Percentiles rank a stretch among this genome's conserved stretches.
Evolutionary conservation across 2,329 filamentous ascomycete genomes (phyloP).

Genomic region (Talaromyces sp.): DNA sequence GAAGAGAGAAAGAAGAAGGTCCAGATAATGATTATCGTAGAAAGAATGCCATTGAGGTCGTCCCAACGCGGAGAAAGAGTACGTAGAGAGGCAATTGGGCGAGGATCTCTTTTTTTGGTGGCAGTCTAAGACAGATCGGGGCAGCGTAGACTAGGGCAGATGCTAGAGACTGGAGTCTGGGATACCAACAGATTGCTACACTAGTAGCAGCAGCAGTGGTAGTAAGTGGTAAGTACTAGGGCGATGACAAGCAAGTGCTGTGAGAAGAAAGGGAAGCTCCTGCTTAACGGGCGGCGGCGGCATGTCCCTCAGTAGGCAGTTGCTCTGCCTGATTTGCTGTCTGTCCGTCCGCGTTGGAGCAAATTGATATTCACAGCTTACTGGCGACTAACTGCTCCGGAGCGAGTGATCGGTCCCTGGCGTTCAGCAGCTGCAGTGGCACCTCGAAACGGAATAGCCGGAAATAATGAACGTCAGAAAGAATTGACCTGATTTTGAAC

Average conservation of each 20-base stretch:
- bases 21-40: neutral
- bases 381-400: neutral
- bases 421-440: constrained; percentile 13
- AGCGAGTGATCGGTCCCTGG: constrained; percentile 6
- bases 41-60: constrained; percentile 13
- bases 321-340: neutral
- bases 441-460: constrained; percentile 14
- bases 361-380: constrained; percentile 1
- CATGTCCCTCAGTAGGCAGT: constrained; percentile 14
- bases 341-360: neutral
- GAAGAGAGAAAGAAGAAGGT: neutral
- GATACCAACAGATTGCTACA: neutral
- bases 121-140: constrained; percentile 13
- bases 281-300: neutral
- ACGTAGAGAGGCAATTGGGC: constrained; percentile 1
- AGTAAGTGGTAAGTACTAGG: neutral
- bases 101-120: constrained; percentile 2
- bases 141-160: constrained; percentile 6
- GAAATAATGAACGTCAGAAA: neutral
- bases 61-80: neutral
- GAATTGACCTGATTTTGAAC: neutral
- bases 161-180: neutral
- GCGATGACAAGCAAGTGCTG: neutral
- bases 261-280: constrained; percentile 12
- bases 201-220: neutral